Evolutionary conservation across 192 early-diverging fungal genomes (phyloP), one percentile per base, ranked within the genome.

Genomic region (Coemansia sp.): DNA sequence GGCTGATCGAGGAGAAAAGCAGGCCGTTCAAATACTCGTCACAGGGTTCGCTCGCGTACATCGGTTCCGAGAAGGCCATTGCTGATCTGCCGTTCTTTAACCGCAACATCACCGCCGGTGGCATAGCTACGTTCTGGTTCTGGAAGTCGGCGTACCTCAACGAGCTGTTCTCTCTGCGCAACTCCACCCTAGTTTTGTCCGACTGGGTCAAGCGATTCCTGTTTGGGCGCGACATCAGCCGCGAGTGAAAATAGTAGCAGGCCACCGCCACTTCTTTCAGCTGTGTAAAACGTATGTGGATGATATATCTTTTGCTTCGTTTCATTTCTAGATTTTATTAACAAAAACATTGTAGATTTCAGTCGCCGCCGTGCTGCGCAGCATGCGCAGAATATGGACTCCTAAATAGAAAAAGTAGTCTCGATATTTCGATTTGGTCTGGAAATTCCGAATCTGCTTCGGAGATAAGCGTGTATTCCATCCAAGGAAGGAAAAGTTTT

Each of bases 11-110:
- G 45, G 53, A 70, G 28, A 68, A 63, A 29, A 61, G 58, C 40
- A 58, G 66, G 25, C 89, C 91, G 53, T 94, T 92, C 83, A 84
- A 89, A 61, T 97, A 95, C 84, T 84, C 87, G 49, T 91, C 93
- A 60, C 85, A 91, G 67, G 95, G 94, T 29, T 92, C 92, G 9
- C 71, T 97, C 46, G 94, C 93, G 16, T 96, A 97, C 72, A 91
- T 97, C 82, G 93, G 94, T 10, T 86, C 86, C n/a, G 95, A 98
- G 65, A 89, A 90, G 79, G 95, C 94, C 37, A 95, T 97, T 79
- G 94, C 94, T 4, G 94, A 98, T 61, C 70, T 97, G n/a, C 95
- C 93, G 16, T 83, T 90, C 69, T 77, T 86, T 71, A 84, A 84
- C 77, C 82, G 83, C 55, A 89, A 88, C 61, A 76, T 90, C 20